phyloP scores from a whole-genome alignment of 2,329 filamentous ascomycete genomes.

The Ustulina deusta region DNA sequence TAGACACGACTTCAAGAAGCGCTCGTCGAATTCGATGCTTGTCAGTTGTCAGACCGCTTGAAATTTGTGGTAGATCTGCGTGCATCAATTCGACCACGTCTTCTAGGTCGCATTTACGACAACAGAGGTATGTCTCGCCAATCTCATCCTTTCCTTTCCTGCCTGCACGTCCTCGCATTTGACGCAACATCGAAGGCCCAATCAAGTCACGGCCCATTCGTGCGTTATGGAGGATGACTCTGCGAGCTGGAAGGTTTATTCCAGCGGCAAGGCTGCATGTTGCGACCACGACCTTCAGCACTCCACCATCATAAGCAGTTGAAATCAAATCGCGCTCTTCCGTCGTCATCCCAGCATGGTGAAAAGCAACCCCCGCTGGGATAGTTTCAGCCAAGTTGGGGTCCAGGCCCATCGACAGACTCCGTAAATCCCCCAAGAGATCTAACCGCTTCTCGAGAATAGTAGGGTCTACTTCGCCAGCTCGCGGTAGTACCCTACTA shows the following conservation, averaged over 20 bases:
- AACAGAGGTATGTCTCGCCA: constrained; percentile 83
- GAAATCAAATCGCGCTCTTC: constrained; percentile 81
- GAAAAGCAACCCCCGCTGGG: constrained; percentile 77
- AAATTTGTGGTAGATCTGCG: constrained; percentile 76
- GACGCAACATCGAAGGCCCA: constrained; percentile 82
- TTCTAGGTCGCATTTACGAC: constrained; percentile 74
- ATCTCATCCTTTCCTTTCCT: constrained; percentile 82
- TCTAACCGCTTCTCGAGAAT: constrained; percentile 71
- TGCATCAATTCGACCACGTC: constrained; percentile 77
- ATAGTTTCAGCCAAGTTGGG: constrained; percentile 73
- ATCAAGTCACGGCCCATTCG: constrained; percentile 81
- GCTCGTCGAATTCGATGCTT: constrained; percentile 78
- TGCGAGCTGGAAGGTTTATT: constrained; percentile 78
- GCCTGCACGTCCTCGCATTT: constrained; percentile 83
- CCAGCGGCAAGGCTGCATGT: constrained; percentile 85
- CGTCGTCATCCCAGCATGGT: constrained; percentile 76
- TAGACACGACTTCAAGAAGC: constrained; percentile 76
- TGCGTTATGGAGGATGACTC: constrained; percentile 80
- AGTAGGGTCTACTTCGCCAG: constrained; percentile 58
- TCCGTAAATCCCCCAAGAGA: constrained; percentile 74
- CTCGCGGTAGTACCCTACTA: constrained; percentile 71
- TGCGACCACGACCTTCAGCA: constrained; percentile 77
- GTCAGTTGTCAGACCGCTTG: constrained; percentile 75
- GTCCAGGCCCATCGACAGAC: constrained; percentile 74
- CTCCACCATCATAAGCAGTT: constrained; percentile 75